These are phyloP conservation scores for Papiliotrema laurentii DNA, from an alignment of 1,284 basidiomycete species.

Conservation along the genomic window DNA sequence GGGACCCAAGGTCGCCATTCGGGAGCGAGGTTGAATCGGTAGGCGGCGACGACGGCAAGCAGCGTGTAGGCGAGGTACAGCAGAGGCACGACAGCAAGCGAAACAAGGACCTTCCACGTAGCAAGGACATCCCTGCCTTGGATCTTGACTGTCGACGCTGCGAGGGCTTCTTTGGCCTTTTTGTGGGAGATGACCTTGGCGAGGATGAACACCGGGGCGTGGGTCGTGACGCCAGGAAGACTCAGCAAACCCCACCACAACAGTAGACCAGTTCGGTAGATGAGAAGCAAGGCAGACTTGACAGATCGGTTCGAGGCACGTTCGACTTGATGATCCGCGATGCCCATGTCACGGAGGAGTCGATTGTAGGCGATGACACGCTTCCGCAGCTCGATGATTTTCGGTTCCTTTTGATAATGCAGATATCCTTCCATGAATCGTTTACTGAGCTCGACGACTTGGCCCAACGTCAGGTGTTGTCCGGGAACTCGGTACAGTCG, in stretches of 20 bases:
- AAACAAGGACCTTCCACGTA: constrained; percentile 97
- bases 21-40: constrained; percentile 59
- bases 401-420: constrained; percentile 90
- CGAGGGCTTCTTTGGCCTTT: constrained; percentile 96
- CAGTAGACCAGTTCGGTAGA: constrained; percentile 78
- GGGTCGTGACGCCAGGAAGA: constrained; percentile 89
- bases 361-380: constrained; percentile 95
- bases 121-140: constrained; percentile 92
- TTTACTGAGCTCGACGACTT: constrained; percentile 95
- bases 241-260: constrained; percentile 81
- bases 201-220: constrained; percentile 90
- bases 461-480: constrained; percentile 87
- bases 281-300: constrained; percentile 80
- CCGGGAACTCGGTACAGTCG: constrained; percentile 93
- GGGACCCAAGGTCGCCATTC: constrained; percentile 74
- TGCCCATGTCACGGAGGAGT: constrained; percentile 82
- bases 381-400: constrained; percentile 72
- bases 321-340: constrained; percentile 95
- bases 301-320: constrained; percentile 74
- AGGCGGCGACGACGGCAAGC: constrained; percentile 70
- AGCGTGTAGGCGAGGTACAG: constrained; percentile 81
- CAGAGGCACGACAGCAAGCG: constrained; percentile 81
- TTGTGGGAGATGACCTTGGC: constrained; percentile 82
- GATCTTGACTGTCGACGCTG: constrained; percentile 93
- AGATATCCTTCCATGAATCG: constrained; percentile 91